These are phyloP conservation scores for Russula abietina DNA, from an alignment of 768 basidiomycete genomes.

Conservation along the genomic window DNA sequence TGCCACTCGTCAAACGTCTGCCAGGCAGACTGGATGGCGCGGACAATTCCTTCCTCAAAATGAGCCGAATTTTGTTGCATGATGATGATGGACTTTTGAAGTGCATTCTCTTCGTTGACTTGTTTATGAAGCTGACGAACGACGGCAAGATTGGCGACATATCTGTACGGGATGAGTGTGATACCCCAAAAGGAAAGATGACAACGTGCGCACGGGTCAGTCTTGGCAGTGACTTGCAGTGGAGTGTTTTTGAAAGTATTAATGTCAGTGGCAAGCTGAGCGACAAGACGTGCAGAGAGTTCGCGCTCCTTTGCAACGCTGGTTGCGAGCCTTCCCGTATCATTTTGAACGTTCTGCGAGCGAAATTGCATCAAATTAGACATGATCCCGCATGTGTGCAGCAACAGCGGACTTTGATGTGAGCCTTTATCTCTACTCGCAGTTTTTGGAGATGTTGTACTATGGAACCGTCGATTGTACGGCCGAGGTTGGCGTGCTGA, in stretches of 20 bases:
- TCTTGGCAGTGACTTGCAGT: constrained; percentile 69
- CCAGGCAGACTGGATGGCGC: constrained; percentile 95
- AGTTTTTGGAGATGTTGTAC: constrained; percentile 97
- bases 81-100: constrained; percentile 96
- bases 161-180: constrained; percentile 34
- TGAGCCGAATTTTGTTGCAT: constrained; percentile 97
- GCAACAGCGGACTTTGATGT: constrained; percentile 66
- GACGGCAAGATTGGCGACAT: constrained; percentile 66
- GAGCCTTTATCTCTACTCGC: constrained; percentile 92
- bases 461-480: constrained; percentile 94
- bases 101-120: constrained; percentile 94
- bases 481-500: constrained; percentile 92
- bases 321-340: constrained; percentile 87
- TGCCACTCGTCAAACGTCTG: constrained; percentile 94
- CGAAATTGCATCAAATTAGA: not conserved
- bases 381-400: not conserved
- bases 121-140: constrained; percentile 80
- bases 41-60: constrained; percentile 95
- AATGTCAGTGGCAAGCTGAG: constrained; percentile 81
- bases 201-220: constrained; percentile 68
- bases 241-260: constrained; percentile 95
- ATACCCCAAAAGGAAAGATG: constrained; percentile 23
- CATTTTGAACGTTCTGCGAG: constrained; percentile 85
- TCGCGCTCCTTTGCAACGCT: constrained; percentile 92
- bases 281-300: constrained; percentile 73